Evolutionary conservation across 345 rosid genomes (phyloP), one percentile per base, ranked within the genome.

Genomic region (Carallia pectinifolia): DNA sequence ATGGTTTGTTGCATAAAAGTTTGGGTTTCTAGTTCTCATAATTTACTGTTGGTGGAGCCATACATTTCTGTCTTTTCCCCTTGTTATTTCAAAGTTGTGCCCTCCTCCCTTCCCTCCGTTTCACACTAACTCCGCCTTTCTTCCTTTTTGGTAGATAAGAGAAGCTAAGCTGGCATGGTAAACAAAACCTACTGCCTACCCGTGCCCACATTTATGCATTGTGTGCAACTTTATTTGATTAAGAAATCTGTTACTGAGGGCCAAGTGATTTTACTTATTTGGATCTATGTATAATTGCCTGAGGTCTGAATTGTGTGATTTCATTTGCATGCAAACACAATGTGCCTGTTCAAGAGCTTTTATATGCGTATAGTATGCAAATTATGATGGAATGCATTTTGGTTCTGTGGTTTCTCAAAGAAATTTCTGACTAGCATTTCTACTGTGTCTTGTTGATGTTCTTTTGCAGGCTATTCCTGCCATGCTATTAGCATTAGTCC

Each of bases 391-490:
- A n/a, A 23, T 38, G 13, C 34, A 61, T 15, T 52, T 13, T 9
- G 30, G 8, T 7, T 31, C 10, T 38, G 12, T 62, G 19, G 30
- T 65, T 17, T 71, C 19, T 4, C 6, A 6, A 58, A 56, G 64
- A 64, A 58, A 56, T 19, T 36, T 36, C 27, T 59, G 65, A 72
- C 36, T 19, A 38, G 30, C 5, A 18, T 40, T 54, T 54, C 4
- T 31, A 29, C 61, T 60, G 55, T 71, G 12, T 67, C 60, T 53
- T 59, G 44, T 47, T 63, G 50, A 17, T 64, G 66, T 53, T 74
- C 23, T 67, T 67, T 79, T 81, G 40, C 84, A 95, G 99, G 99
- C 99, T 66, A 87, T 95, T 27, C 99, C 99, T 0, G 93, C 96
- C 19, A 95, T 95, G 99, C 94, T 92, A 62, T 77, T 95, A 77